Conservation (phyloP, 108 stramenopile species). For the Cyclostephanos invisitatus region DNA sequence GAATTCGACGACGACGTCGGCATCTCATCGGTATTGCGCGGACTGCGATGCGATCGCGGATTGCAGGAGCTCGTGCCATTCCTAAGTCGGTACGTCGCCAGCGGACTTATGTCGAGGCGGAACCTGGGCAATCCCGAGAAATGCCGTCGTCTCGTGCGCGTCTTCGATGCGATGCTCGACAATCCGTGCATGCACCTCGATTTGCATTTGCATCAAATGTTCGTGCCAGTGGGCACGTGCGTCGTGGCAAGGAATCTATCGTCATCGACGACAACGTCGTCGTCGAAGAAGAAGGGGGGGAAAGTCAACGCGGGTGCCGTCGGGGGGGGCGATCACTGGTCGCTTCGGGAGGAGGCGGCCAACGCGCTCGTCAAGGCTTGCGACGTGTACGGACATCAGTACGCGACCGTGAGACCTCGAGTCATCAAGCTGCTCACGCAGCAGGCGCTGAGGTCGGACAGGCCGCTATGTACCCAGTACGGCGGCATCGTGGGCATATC, state of each 20-base stretch:
- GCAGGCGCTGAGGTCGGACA: conserved; percentile 48
- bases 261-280: conserved; percentile 5
- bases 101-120: conserved; percentile 51
- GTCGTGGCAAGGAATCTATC: conserved; percentile 80
- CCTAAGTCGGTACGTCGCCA: conserved; percentile 62
- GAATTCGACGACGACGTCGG: conserved; percentile 11
- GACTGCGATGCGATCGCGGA: conserved; percentile 58
- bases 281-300: neutral
- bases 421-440: conserved; percentile 63
- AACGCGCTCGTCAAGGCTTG: conserved; percentile 65
- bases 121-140: conserved; percentile 67
- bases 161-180: conserved; percentile 63
- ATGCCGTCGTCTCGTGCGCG: conserved; percentile 62
- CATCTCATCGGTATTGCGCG: conserved; percentile 23
- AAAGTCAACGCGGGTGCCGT: neutral
- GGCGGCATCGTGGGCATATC: conserved; percentile 83
- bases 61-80: conserved; percentile 87
- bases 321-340: conserved; percentile 63
- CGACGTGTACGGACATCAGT: conserved; percentile 68
- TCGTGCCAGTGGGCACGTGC: conserved; percentile 76
- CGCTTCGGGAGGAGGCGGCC: conserved; percentile 69
- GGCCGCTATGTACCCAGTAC: conserved; percentile 60
- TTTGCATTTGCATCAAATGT: conserved; percentile 82
- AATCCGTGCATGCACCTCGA: conserved; percentile 84
- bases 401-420: conserved; percentile 73